A percentile compares a stretch with the other conserved stretches of the same genome.
These are phyloP conservation scores for Penicillium pulvis DNA, from an alignment of 495 filamentous ascomycete genomes.

Conservation along the genomic window DNA sequence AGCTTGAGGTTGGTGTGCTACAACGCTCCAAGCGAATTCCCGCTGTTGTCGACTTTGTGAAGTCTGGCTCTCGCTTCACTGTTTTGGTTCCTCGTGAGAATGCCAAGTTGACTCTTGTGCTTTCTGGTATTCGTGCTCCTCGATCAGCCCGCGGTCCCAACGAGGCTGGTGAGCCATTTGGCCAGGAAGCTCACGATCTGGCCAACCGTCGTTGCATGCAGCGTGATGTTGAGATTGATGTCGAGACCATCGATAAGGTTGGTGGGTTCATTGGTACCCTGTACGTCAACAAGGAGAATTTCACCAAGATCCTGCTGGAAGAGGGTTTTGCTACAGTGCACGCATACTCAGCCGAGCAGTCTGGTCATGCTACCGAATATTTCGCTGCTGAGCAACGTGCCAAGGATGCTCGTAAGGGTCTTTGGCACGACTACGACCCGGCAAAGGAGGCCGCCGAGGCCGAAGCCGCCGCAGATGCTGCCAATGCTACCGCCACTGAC, in stretches of 20 bases:
- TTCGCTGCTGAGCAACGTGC: conserved; percentile 84
- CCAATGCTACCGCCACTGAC: conserved; percentile 52
- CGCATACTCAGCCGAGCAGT: conserved; percentile 92
- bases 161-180: conserved; percentile 90
- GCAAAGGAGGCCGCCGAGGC: conserved; percentile 67
- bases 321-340: conserved; percentile 92
- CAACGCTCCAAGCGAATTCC: conserved; percentile 91
- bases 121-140: conserved; percentile 92
- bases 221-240: conserved; percentile 94
- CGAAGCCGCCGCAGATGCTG: conserved; percentile 36
- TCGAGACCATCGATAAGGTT: conserved; percentile 92
- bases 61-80: conserved; percentile 91
- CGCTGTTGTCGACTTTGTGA: conserved; percentile 94
- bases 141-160: conserved; percentile 76
- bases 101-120: conserved; percentile 91
- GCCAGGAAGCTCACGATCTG: conserved; percentile 90
- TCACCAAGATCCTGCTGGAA: conserved; percentile 90
- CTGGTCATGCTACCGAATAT: conserved; percentile 84
- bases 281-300: conserved; percentile 93
- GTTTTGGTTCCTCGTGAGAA: conserved; percentile 90
- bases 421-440: conserved; percentile 95
- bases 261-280: conserved; percentile 97
- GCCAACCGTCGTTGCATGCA: conserved; percentile 87
- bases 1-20: conserved; percentile 83
- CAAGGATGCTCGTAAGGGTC: conserved; percentile 80